Evolutionary conservation across 2,329 filamentous ascomycete species (phyloP).

Genomic region (Cercospora sp.): DNA sequence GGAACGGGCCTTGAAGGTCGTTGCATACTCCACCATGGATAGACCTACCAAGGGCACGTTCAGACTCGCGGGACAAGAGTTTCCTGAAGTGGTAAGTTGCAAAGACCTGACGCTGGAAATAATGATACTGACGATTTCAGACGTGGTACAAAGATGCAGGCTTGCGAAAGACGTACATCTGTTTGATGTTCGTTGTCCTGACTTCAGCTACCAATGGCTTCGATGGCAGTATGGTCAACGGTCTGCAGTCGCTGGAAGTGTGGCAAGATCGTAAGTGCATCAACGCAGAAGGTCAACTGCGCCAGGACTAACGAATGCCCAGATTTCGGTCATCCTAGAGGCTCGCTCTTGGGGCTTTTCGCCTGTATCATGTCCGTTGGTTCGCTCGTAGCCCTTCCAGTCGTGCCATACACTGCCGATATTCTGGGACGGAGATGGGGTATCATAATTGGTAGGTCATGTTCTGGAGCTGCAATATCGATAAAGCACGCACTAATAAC

Average conservation of each 20-base stretch:
- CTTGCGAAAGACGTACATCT: slow-evolving; percentile 37
- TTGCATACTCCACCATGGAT: slow-evolving; percentile 30
- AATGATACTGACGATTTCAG: background rate
- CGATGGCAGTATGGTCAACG: slow-evolving; percentile 55
- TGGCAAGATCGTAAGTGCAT: slow-evolving; percentile 46
- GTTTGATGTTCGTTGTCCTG: slow-evolving; percentile 38
- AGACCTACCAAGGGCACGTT: slow-evolving; percentile 38
- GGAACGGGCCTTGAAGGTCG: background rate
- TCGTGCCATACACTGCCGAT: slow-evolving; percentile 53
- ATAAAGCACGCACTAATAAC: background rate
- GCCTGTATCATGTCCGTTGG: slow-evolving; percentile 54
- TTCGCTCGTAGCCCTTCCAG: slow-evolving; percentile 49
- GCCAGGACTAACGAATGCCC: background rate
- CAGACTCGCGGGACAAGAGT: slow-evolving; percentile 35
- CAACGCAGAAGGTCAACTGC: background rate
- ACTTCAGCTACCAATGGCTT: slow-evolving; percentile 49
- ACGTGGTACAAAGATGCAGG: slow-evolving; percentile 39
- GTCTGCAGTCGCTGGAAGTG: slow-evolving; percentile 48
- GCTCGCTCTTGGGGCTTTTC: slow-evolving; percentile 46
- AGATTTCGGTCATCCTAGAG: slow-evolving; percentile 37
- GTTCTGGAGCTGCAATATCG: background rate
- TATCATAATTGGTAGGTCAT: slow-evolving; percentile 47
- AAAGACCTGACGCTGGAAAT: background rate
- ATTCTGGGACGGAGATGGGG: slow-evolving; percentile 49
- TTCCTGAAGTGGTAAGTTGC: slow-evolving; percentile 31